A percentile compares a stretch with the other conserved stretches of the same genome.
phyloP scores from a whole-genome alignment of 164 flowering plant genomes.

The Vitis cinerea region DNA sequence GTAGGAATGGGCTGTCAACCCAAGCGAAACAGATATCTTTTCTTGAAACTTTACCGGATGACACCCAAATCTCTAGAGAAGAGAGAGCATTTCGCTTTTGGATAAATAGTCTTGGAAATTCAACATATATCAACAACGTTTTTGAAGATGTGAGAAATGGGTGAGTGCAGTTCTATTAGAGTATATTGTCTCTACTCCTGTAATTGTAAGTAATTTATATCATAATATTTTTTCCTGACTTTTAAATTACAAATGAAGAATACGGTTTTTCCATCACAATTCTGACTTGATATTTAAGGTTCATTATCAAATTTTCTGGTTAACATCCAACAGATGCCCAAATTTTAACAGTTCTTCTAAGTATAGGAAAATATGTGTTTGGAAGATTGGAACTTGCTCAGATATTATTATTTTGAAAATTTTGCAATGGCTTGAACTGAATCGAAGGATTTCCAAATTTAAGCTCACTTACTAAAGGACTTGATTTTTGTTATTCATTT shows the following conservation, averaged over 20 bases:
- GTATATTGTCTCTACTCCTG: neutral
- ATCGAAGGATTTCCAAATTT: neutral
- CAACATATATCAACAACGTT: constrained; percentile 62
- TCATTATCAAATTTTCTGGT: no score
- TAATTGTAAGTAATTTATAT: neutral
- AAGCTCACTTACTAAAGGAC: neutral
- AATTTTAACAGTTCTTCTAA: no score
- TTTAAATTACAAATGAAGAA: no score
- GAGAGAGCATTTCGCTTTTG: constrained; percentile 83
- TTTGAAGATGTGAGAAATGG: constrained; percentile 90
- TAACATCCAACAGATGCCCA: no score
- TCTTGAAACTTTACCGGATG: constrained; percentile 65
- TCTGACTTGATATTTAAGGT: no score
- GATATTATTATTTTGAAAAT: neutral
- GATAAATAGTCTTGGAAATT: constrained; percentile 84
- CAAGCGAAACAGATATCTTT: constrained; percentile 74
- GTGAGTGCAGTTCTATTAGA: constrained; percentile 34
- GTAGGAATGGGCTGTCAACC: constrained; percentile 85
- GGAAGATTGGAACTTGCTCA: neutral
- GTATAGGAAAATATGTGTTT: neutral
- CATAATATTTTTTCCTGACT: neutral
- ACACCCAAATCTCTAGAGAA: constrained; percentile 72
- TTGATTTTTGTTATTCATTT: neutral
- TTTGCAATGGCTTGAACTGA: neutral
- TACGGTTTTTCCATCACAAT: no score